Percentiles rank a stretch among this genome's conserved stretches.
phyloP scores from a whole-genome alignment of 768 basidiomycete genomes.

The Pleurotus tuber-regium region DNA sequence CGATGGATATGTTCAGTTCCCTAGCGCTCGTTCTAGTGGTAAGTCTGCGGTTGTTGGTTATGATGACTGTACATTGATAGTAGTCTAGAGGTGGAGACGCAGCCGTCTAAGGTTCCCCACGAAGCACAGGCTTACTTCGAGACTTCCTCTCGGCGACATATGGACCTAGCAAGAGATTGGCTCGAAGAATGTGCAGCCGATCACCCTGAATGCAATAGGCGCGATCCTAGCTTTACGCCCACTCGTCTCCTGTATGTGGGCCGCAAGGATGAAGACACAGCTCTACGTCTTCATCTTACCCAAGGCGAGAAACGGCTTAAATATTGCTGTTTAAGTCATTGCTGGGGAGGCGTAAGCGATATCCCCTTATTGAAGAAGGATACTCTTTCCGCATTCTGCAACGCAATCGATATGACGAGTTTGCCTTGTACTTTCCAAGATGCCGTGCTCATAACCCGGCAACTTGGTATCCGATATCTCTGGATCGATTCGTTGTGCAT shows the following conservation, averaged over 20 bases:
- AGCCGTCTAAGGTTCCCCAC: not conserved
- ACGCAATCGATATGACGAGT: not conserved
- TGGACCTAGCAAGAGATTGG: not conserved
- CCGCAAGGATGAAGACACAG: not conserved
- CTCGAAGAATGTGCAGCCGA: not conserved
- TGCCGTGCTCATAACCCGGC: not conserved
- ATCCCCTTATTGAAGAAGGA: not conserved
- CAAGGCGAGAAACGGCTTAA: not conserved
- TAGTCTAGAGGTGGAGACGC: not conserved
- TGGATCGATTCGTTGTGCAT: constrained; percentile 6
- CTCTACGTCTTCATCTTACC: not conserved
- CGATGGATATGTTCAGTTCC: not conserved
- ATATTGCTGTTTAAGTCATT: not conserved
- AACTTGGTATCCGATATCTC: not conserved
- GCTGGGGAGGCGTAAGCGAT: not conserved
- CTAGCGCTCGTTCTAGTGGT: not conserved
- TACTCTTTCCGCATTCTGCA: not conserved
- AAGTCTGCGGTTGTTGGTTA: not conserved
- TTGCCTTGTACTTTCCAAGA: not conserved
- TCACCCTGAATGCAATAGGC: not conserved
- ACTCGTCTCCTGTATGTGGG: not conserved
- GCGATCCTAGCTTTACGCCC: not conserved
- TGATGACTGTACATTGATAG: not conserved
- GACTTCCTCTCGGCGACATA: not conserved
- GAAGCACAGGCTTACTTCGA: not conserved